Conservation (phyloP, 176 grass and related monocot genomes). For the Themeda triandra region DNA sequence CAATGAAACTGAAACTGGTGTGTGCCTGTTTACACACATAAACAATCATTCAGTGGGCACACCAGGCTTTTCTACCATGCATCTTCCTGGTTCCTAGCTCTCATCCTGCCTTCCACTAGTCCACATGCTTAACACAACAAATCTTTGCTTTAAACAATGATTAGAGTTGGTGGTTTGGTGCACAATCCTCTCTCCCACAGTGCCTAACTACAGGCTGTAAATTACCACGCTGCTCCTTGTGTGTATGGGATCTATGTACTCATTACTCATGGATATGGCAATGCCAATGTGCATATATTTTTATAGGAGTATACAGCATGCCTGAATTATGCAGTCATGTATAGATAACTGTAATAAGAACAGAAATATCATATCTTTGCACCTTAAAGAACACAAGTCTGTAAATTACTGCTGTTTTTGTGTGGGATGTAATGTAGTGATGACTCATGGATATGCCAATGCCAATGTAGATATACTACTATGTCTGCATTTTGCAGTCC, state of each 20-base stretch:
- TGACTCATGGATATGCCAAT: no score
- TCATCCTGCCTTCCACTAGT: slow-evolving; percentile 23
- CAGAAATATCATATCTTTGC: no score
- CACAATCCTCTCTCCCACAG: not conserved
- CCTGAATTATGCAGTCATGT: not conserved
- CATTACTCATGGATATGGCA: not conserved
- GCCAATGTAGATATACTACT: no score
- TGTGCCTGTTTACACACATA: slow-evolving; percentile 4
- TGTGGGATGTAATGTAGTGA: no score
- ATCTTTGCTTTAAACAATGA: slow-evolving; percentile 19
- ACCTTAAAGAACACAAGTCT: no score
- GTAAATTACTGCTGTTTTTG: not conserved
- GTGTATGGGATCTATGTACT: not conserved
- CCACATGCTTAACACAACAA: slow-evolving; percentile 36
- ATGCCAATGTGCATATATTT: not conserved
- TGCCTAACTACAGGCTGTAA: slow-evolving; percentile 15
- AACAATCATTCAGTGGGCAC: not conserved
- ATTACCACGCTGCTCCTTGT: not conserved
- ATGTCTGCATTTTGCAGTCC: no score
- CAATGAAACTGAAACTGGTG: slow-evolving; percentile 15
- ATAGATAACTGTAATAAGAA: no score
- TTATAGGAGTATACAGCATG: not conserved
- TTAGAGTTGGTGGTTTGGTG: slow-evolving; percentile 38
- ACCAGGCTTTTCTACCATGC: slow-evolving; percentile 14
- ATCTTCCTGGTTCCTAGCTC: not conserved